Conservation (phyloP, 2,329 filamentous ascomycete species). For the Myriosclerotinia duriaeana region DNA sequence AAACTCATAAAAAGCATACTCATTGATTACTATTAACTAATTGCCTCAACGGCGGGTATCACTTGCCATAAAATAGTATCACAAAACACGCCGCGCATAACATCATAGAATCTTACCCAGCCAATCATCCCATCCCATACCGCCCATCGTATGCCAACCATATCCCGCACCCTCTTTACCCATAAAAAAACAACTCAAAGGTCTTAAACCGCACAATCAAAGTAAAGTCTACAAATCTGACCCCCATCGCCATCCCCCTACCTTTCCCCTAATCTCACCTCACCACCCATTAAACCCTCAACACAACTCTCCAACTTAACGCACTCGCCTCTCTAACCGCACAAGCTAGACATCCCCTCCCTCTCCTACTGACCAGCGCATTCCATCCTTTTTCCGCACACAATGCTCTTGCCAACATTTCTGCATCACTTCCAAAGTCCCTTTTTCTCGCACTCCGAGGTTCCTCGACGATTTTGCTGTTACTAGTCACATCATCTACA, state of each 20-base stretch:
- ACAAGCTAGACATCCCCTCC: constrained; percentile 70
- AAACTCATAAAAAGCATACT: neutral
- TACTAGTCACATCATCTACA: neutral
- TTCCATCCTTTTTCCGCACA: constrained; percentile 75
- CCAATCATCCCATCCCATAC: neutral
- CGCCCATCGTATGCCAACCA: neutral
- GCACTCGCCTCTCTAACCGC: constrained; percentile 73
- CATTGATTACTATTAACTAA: constrained; percentile 17
- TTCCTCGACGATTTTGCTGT: neutral
- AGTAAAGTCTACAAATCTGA: neutral
- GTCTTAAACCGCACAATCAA: neutral
- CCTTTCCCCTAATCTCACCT: no score
- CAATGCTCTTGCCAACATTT: constrained; percentile 69
- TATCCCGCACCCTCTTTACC: neutral
- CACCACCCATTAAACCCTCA: constrained; percentile 29
- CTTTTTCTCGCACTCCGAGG: constrained; percentile 9
- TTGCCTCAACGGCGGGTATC: constrained; percentile 22
- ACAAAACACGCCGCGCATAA: neutral
- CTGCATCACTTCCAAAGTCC: constrained; percentile 57
- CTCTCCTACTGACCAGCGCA: constrained; percentile 65
- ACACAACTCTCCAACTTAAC: constrained; percentile 53
- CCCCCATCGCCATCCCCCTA: neutral
- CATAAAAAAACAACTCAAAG: neutral
- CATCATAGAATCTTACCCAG: neutral
- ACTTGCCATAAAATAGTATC: constrained; percentile 6